A percentile compares a stretch with the other conserved stretches of the same genome.
These are phyloP conservation scores for Sclerotinia sclerotiorum DNA, from an alignment of 2,329 filamentous ascomycete species.

Conservation along the genomic window DNA sequence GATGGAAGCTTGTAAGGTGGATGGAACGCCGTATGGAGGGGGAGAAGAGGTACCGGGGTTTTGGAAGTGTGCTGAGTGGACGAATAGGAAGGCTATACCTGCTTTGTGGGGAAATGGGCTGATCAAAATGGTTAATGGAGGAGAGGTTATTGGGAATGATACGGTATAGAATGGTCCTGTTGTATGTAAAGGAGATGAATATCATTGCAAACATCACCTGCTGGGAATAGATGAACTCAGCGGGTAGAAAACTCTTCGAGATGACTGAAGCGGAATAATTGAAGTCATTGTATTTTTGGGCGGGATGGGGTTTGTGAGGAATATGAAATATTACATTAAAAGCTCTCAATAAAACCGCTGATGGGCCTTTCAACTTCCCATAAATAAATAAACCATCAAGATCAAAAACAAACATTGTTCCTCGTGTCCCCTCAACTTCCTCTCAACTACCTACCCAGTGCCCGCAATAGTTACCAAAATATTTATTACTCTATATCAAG, in stretches of 20 bases:
- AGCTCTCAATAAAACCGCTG: fast-evolving
- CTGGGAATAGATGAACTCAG: not conserved
- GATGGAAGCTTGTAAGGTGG: not conserved
- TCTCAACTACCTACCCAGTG: no score
- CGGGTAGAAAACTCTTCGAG: not conserved
- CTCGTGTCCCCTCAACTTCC: no score
- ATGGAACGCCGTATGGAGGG: not conserved
- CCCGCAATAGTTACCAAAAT: no score
- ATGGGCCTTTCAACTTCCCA: no score
- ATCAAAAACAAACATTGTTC: no score
- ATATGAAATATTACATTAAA: not conserved
- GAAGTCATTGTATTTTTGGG: not conserved
- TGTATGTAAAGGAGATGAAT: not conserved
- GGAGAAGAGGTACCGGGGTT: not conserved
- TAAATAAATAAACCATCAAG: no score
- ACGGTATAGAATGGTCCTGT: not conserved
- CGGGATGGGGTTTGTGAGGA: not conserved
- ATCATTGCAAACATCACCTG: not conserved
- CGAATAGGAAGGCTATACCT: not conserved
- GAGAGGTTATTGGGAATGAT: not conserved
- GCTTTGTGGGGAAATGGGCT: not conserved
- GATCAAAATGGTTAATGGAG: not conserved
- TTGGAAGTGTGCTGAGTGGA: constrained; percentile 7
- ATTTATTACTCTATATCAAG: no score
- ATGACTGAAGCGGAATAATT: not conserved